Evolutionary conservation across 1,139 yeast species (phyloP), one percentile per base, ranked within the genome.

Genomic region (Zygoascus meyerae): DNA sequence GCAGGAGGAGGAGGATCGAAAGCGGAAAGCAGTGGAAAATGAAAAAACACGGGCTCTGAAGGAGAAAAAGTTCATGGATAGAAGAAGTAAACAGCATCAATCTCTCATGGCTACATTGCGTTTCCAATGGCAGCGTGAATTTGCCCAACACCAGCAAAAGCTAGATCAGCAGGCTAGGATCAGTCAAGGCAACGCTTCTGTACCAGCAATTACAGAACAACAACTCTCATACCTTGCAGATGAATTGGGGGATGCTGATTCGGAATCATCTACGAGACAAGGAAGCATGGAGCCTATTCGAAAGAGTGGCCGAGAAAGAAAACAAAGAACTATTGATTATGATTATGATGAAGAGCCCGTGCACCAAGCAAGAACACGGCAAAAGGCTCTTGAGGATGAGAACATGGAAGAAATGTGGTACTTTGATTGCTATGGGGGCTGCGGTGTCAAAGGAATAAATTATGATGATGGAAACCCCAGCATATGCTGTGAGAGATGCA

Each of bases 361-460:
- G 31, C 43, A 40, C 21, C 43, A 40, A 12, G 43, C 43, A 7
- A 32, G 32, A 11, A 40, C 43, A 4, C 29, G 43, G 6, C 36
- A 40, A 15, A 35, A 40, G 14, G 32, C 36, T 7, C 34, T 32
- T 17, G 37, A 36, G 18, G 45, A 42, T 9, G 45, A 42, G 31
- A 56, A 56, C 32, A 60, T 58, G 9, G 43, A 30, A 9, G 56
- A 56, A 33, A 60, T 58, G 10, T 70, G 74, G 73, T 56, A 61
- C 32, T 70, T 70, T 56, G 73, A 70, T 48, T 70, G 74, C 49
- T 52, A 57, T 33, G 40, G 40, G 5, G 39, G 40, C 15, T 70
- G 74, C 52, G 73, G 73, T 11, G 59, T 61, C 11, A 58, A 60
- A 46, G 71, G 72, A 34, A 62, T 61, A 38, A 69, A 69, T 52